A percentile compares a stretch with the other conserved stretches of the same genome.
Conservation (phyloP, 768 basidiomycete species). For the Kwoniella bestiolae region DNA sequence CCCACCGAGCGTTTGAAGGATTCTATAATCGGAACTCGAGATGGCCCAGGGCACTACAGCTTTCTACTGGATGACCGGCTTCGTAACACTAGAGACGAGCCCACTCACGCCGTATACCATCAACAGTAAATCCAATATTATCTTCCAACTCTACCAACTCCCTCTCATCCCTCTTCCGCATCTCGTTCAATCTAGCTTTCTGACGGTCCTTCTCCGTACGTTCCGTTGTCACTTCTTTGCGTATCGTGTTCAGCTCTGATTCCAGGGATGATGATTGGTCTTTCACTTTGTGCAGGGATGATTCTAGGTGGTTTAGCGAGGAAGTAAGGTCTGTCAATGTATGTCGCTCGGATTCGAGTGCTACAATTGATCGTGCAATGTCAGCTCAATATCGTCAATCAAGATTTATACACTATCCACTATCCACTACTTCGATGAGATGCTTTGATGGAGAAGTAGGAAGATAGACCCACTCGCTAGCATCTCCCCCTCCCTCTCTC, state of each 20-base stretch:
- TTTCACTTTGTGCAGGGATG: constrained; percentile 67
- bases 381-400: no score
- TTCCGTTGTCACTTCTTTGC: constrained; percentile 33
- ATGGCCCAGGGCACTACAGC: no score
- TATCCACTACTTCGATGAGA: neutral
- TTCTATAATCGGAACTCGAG: no score
- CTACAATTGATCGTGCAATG: constrained; percentile 18
- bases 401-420: neutral
- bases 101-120: constrained; percentile 69
- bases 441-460: neutral
- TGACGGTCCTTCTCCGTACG: constrained; percentile 71
- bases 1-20: no score
- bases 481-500: constrained; percentile 77
- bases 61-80: no score
- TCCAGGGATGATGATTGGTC: constrained; percentile 47
- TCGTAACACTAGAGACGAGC: neutral
- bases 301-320: constrained; percentile 72
- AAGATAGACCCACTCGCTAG: constrained; percentile 72
- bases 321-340: constrained; percentile 64
- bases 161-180: constrained; percentile 63
- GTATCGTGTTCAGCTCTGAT: constrained; percentile 37
- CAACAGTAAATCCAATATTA: constrained; percentile 68
- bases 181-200: constrained; percentile 63
- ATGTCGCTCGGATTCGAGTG: constrained; percentile 49
- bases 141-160: constrained; percentile 68